phyloP scores from a whole-genome alignment of 192 early-diverging fungal genomes.

The Entomortierella chlamydospora region DNA sequence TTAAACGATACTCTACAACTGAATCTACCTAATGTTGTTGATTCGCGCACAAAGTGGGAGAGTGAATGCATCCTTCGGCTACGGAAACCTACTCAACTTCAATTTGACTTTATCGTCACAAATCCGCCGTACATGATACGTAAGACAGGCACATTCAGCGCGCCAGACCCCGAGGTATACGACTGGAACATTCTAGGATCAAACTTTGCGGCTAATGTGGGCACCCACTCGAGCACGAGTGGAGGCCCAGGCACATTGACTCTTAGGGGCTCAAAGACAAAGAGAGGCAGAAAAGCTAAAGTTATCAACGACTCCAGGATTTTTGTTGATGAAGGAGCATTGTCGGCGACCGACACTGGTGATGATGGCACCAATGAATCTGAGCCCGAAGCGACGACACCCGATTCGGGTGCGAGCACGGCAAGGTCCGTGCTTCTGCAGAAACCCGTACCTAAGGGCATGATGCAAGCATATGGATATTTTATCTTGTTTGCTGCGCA shows the following conservation, averaged over 20 bases:
- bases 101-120: constrained; percentile 68
- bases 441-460: constrained; percentile 40
- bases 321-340: background rate
- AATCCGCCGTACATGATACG: constrained; percentile 73
- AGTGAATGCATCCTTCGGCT: constrained; percentile 48
- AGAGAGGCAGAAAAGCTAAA: background rate
- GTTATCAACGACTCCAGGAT: background rate
- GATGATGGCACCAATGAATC: constrained; percentile 16
- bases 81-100: constrained; percentile 53
- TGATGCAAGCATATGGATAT: constrained; percentile 69
- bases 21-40: constrained; percentile 35
- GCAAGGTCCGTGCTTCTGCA: background rate
- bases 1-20: constrained; percentile 66
- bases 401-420: background rate
- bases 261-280: background rate
- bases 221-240: background rate
- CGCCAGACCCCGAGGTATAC: constrained; percentile 61
- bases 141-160: constrained; percentile 65
- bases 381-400: constrained; percentile 12
- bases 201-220: constrained; percentile 4
- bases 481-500: constrained; percentile 71
- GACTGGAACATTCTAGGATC: constrained; percentile 58
- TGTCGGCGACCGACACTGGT: constrained; percentile 5
- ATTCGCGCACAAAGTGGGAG: constrained; percentile 53
- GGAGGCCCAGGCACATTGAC: too few species aligned